A percentile compares a stretch with the other conserved stretches of the same genome.
phyloP scores from a whole-genome alignment of 768 basidiomycete genomes.

The Pholiota molesta region DNA sequence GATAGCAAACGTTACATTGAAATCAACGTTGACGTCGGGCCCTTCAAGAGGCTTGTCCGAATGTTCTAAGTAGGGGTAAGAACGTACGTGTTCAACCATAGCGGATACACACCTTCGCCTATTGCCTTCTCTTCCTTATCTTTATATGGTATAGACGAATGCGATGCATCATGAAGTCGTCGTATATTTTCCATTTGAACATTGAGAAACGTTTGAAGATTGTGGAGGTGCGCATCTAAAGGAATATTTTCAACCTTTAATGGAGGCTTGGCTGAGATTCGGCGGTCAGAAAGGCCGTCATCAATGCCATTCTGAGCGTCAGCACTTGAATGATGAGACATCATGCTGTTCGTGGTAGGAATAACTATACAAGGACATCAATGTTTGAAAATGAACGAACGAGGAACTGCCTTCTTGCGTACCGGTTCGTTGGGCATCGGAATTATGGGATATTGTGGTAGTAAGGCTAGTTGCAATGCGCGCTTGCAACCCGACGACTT shows the following conservation, averaged over 20 bases:
- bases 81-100: background rate
- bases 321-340: background rate
- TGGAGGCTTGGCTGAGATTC: background rate
- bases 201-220: constrained; percentile 28
- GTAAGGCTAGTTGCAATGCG: constrained; percentile 8
- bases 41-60: background rate
- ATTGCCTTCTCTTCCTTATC: background rate
- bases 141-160: background rate
- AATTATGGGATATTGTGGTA: constrained; percentile 8
- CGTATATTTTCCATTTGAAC: constrained; percentile 30
- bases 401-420: background rate
- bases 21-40: background rate
- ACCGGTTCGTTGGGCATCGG: constrained; percentile 6
- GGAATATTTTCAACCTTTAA: background rate
- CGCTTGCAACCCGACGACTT: constrained; percentile 20
- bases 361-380: background rate
- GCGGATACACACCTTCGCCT: background rate
- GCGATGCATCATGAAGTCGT: constrained; percentile 24
- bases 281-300: background rate
- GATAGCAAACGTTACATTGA: background rate
- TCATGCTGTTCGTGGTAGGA: background rate
- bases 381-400: background rate
- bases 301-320: background rate
- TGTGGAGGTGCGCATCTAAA: background rate
- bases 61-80: background rate